phyloP scores from a whole-genome alignment of 495 filamentous ascomycete genomes.

The Chaetomium fimeti region DNA sequence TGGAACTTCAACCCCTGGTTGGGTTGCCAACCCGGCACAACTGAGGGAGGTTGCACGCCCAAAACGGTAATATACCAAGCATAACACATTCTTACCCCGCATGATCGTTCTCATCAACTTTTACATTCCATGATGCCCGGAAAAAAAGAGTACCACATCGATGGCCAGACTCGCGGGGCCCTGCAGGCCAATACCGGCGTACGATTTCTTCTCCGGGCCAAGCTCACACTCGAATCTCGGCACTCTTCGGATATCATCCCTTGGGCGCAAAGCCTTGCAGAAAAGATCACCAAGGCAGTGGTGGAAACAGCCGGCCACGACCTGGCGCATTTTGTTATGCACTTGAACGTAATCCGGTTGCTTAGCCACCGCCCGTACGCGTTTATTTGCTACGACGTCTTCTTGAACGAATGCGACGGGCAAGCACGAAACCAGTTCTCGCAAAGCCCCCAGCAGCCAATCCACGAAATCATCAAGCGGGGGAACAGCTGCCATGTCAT shows the following conservation, averaged over 20 bases:
- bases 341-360: not conserved
- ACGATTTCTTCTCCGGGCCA: not conserved
- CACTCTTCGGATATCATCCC: constrained; percentile 5
- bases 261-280: not conserved
- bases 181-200: not conserved
- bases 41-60: too few species aligned
- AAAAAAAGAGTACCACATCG: not conserved
- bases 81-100: too few species aligned
- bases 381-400: constrained; percentile 7
- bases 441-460: not conserved
- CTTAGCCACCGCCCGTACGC: constrained; percentile 5
- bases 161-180: not conserved
- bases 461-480: constrained; percentile 9
- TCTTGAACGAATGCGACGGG: constrained; percentile 2
- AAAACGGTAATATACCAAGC: too few species aligned
- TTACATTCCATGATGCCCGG: not conserved
- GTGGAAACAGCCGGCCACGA: not conserved
- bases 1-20: too few species aligned
- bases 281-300: not conserved
- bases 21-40: too few species aligned
- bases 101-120: too few species aligned
- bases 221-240: not conserved
- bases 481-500: constrained; percentile 7
- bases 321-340: not conserved
- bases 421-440: constrained; percentile 2